A percentile compares a stretch with the other conserved stretches of the same genome.
Conservation (phyloP, 2,329 filamentous ascomycete genomes). For the Elsinoe arachidis region DNA sequence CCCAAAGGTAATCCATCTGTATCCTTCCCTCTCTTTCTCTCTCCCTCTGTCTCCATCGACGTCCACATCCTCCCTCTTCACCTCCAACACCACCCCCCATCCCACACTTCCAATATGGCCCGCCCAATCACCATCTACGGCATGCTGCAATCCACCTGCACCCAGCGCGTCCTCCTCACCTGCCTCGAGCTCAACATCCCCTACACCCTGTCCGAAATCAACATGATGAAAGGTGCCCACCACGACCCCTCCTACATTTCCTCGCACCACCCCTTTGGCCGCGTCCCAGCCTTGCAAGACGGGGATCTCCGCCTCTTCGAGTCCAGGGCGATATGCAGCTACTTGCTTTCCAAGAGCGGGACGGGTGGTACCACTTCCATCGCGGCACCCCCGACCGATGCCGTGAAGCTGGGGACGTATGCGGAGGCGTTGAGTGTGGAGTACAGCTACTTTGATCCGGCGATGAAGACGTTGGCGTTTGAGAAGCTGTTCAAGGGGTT, state of each 20-base stretch:
- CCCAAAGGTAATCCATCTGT: background rate
- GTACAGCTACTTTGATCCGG: constrained; percentile 11
- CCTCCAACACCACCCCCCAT: background rate
- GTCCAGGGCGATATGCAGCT: constrained; percentile 26
- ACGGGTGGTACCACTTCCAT: background rate
- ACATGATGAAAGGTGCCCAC: background rate
- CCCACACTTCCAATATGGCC: background rate
- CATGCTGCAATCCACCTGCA: background rate
- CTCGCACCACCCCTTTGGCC: constrained; percentile 4
- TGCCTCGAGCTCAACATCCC: constrained; percentile 2
- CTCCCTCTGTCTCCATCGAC: background rate
- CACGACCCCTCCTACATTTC: background rate
- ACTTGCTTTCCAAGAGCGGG: constrained; percentile 23
- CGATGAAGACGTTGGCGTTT: background rate
- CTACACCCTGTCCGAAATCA: background rate
- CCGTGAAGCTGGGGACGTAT: background rate
- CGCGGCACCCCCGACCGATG: background rate
- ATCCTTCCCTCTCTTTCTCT: background rate
- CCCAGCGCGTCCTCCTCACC: constrained; percentile 5
- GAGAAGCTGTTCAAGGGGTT: constrained; percentile 13
- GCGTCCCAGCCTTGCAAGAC: constrained; percentile 26
- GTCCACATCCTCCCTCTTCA: background rate
- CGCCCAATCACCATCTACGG: background rate
- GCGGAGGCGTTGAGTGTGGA: constrained; percentile 9
- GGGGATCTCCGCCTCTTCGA: constrained; percentile 26